Evolutionary conservation across 83 land plant species (phyloP), one percentile per base, ranked within the genome.

Genomic region (Picea mariana): DNA sequence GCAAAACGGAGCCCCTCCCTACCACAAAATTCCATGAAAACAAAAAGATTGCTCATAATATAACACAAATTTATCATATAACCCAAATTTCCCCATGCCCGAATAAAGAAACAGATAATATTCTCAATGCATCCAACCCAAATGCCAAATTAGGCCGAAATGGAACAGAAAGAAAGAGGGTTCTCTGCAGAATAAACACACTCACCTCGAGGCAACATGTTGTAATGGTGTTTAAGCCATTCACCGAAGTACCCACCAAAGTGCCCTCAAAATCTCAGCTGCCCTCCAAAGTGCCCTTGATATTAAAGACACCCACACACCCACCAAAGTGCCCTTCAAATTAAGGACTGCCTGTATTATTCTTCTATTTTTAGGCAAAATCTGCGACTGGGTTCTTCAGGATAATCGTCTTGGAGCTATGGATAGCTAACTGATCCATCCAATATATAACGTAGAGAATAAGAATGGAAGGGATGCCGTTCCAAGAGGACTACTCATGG

Each of bases 161-260:
- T 9, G 8, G 9, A 71, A 40, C 3, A 6, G 9, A 71, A 17
- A 40, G 44, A 71, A 0, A 27, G n/a, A 71, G 11, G 47, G 9
- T 47, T 40, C 21, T 71, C 17, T 67, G 20, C 20, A 67, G 6
- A 67, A 67, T 44, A 44, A 44, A 44, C 49, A 44, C 49, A n/a
- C 52, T 24, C 21, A 71, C 52, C 75, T 71, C 47, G 75, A 38
- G 75, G 75, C 75, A 71, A 6, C 75, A 40, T 71, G 49, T 6
- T 44, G 49, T 44, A 44, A 44, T 44, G 49, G 8, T 44, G 49
- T 47, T 40, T 71, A 67, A 13, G 18, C 72, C 72, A 67, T 67
- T 13, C 42, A 5, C 18, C 40, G 42, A 31, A 0, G 20, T 17
- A 31, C 42, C 72, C 42, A 44, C 8, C 8, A 6, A 6, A 44